Evolutionary conservation across 805 yeast species (phyloP).

Genomic region (Grigorovia humatica): DNA sequence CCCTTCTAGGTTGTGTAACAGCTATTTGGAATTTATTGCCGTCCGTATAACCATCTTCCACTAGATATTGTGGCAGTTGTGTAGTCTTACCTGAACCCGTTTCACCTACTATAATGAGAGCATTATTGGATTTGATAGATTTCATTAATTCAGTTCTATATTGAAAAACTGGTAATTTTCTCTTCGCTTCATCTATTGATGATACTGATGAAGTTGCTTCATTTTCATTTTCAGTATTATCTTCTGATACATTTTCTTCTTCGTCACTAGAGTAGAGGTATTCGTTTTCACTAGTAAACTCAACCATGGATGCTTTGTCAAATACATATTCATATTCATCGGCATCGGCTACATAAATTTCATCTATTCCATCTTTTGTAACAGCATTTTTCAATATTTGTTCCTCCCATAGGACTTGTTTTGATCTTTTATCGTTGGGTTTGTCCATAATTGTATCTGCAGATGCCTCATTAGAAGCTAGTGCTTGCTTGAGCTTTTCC

Average conservation of each 20-base stretch:
- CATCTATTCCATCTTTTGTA: constrained; percentile 14
- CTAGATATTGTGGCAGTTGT: constrained; percentile 78
- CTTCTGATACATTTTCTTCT: constrained; percentile 24
- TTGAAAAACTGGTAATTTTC: constrained; percentile 64
- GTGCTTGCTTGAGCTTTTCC: constrained; percentile 11
- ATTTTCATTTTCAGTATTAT: constrained; percentile 13
- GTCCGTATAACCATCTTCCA: constrained; percentile 68
- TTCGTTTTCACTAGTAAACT: constrained; percentile 39
- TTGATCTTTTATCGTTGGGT: constrained; percentile 18
- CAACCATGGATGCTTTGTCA: constrained; percentile 52
- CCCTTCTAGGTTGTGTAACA: constrained; percentile 91
- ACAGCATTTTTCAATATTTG: constrained; percentile 23
- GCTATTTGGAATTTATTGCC: constrained; percentile 53
- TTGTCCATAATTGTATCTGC: background rate
- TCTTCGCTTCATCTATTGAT: constrained; percentile 45
- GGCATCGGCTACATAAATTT: constrained; percentile 19
- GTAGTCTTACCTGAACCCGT: constrained; percentile 95
- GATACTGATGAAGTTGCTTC: constrained; percentile 18
- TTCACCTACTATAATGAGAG: constrained; percentile 70
- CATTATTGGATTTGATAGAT: constrained; percentile 53
- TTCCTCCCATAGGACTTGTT: constrained; percentile 30
- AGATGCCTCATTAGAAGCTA: constrained; percentile 31
- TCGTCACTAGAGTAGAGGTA: constrained; percentile 24
- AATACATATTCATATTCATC: constrained; percentile 64
- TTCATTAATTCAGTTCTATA: constrained; percentile 50